A percentile compares a stretch with the other conserved stretches of the same genome.
Evolutionary conservation across 805 yeast species (phyloP).

Genomic region (Groenewaldozyma salmanticensis): DNA sequence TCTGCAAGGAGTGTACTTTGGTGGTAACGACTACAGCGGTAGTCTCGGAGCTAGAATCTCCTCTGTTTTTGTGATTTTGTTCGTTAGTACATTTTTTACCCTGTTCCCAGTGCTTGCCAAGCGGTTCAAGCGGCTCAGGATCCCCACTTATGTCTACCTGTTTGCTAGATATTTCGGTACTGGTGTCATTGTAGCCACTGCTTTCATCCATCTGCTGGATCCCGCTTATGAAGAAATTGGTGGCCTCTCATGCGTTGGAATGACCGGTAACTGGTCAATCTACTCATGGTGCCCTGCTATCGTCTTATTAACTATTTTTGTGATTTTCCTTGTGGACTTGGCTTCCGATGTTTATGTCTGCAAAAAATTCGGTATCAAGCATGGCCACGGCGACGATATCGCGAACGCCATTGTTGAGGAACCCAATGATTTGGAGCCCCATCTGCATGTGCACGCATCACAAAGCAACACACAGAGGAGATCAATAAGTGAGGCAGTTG

Average conservation of each 20-base stretch:
- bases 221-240: constrained; percentile 30
- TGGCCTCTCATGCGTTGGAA: constrained; percentile 31
- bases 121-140: constrained; percentile 15
- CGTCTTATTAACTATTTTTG: constrained; percentile 37
- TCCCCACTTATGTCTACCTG: constrained; percentile 26
- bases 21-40: constrained; percentile 36
- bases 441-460: neutral
- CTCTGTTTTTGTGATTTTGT: constrained; percentile 50
- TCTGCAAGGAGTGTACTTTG: constrained; percentile 32
- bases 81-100: constrained; percentile 36
- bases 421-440: constrained; percentile 14
- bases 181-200: constrained; percentile 71
- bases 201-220: constrained; percentile 54
- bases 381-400: constrained; percentile 20
- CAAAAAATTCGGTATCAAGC: constrained; percentile 25
- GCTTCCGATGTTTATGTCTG: constrained; percentile 36
- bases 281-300: constrained; percentile 54
- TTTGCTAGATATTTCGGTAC: constrained; percentile 49
- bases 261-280: constrained; percentile 36
- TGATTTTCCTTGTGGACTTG: constrained; percentile 41
- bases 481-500: neutral
- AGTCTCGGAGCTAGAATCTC: constrained; percentile 41
- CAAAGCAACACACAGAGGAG: no score
- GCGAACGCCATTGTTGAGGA: constrained; percentile 12
- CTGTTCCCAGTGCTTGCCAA: constrained; percentile 35